A percentile compares a stretch with the other conserved stretches of the same genome.
These are phyloP conservation scores for Dissoconium aciculare DNA, from an alignment of 2,329 filamentous ascomycete genomes.

Conservation along the genomic window DNA sequence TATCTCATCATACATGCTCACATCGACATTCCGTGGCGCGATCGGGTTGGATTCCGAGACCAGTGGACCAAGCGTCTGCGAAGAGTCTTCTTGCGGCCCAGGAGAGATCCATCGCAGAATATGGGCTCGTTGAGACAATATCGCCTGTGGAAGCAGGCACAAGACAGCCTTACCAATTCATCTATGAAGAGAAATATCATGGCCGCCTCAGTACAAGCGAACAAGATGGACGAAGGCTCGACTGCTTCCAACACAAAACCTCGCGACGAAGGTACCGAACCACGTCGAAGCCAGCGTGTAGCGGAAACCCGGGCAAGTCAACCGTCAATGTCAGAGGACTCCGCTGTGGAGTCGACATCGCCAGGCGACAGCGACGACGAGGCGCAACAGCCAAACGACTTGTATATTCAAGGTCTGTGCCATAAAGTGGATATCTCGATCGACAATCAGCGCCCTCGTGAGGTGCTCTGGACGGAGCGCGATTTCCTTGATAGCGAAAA, in stretches of 20 bases:
- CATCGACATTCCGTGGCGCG: constrained; percentile 64
- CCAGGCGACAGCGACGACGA: constrained; percentile 26
- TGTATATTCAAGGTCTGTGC: constrained; percentile 52
- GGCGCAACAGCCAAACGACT: constrained; percentile 20
- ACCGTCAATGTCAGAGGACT: constrained; percentile 7
- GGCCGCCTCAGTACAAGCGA: background rate
- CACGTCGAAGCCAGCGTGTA: constrained; percentile 21
- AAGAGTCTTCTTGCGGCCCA: constrained; percentile 46
- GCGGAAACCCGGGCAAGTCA: constrained; percentile 12
- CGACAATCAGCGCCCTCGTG: constrained; percentile 59
- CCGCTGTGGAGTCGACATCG: constrained; percentile 14
- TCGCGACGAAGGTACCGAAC: no score
- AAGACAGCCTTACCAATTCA: constrained; percentile 2
- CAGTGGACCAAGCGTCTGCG: constrained; percentile 61
- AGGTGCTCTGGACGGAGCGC: constrained; percentile 52
- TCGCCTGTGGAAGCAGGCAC: constrained; percentile 25
- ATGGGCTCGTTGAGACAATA: constrained; percentile 31
- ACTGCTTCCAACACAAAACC: background rate
- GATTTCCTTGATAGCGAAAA: constrained; percentile 54
- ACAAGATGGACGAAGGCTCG: background rate
- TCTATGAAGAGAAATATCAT: background rate
- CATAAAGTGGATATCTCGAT: constrained; percentile 55
- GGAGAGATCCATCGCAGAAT: constrained; percentile 29
- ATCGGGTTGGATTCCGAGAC: constrained; percentile 63
- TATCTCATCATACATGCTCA: constrained; percentile 60